These are phyloP conservation scores for Panaeolus cyanescens DNA, from an alignment of 768 basidiomycete genomes.

Conservation along the genomic window DNA sequence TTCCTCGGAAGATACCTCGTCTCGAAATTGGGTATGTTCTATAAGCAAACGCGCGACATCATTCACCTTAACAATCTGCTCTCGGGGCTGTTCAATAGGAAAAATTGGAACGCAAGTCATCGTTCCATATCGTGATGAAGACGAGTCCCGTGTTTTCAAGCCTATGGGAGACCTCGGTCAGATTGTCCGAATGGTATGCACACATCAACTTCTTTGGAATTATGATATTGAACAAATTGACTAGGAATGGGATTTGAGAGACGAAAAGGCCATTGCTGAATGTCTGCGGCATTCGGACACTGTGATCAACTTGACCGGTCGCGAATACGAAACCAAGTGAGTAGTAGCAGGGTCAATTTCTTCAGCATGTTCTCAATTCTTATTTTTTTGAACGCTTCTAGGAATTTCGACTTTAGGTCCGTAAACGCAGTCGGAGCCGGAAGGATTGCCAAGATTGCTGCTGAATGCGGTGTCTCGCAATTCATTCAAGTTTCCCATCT, in stretches of 20 bases:
- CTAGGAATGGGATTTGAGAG: slow-evolving; percentile 95
- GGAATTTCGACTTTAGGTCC: slow-evolving; percentile 84
- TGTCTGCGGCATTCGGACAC: slow-evolving; percentile 94
- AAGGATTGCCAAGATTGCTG: slow-evolving; percentile 82
- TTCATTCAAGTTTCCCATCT: slow-evolving; percentile 95
- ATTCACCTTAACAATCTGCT: slow-evolving; percentile 2
- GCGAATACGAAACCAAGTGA: slow-evolving; percentile 95
- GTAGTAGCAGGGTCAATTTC: slow-evolving; percentile 15
- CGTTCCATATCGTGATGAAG: slow-evolving; percentile 93
- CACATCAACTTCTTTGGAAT: slow-evolving; percentile 1
- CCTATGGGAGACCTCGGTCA: slow-evolving; percentile 97
- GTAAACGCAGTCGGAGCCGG: slow-evolving; percentile 85
- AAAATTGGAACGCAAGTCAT: slow-evolving; percentile 93
- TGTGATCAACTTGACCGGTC: slow-evolving; percentile 94
- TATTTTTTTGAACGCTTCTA: slow-evolving; percentile 31
- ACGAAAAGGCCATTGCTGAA: slow-evolving; percentile 89
- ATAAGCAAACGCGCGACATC: slow-evolving; percentile 2
- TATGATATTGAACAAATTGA: slow-evolving; percentile 4
- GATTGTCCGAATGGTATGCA: slow-evolving; percentile 86
- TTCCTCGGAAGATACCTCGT: slow-evolving; percentile 95
- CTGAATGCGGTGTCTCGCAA: slow-evolving; percentile 75
- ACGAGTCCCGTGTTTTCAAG: slow-evolving; percentile 86
- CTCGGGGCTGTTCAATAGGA: slow-evolving; percentile 45
- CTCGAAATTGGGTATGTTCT: slow-evolving; percentile 77
- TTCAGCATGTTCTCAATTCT: slow-evolving; percentile 4